These are phyloP conservation scores for Pleomassaria siparia DNA, from an alignment of 2,329 filamentous ascomycete species.

Conservation along the genomic window DNA sequence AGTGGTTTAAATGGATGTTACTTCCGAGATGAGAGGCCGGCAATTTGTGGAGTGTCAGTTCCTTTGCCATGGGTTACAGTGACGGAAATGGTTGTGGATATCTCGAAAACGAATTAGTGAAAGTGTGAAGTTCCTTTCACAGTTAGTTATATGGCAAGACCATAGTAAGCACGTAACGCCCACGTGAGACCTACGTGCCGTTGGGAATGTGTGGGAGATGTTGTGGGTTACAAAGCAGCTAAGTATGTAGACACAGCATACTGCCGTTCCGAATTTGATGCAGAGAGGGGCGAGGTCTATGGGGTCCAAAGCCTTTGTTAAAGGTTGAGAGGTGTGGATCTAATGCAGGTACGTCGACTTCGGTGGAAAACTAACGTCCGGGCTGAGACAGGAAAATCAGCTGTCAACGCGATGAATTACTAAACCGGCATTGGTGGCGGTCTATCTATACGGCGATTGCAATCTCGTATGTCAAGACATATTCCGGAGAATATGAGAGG, in stretches of 20 bases:
- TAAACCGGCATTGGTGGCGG: slow-evolving; percentile 13
- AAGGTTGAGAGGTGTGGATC: not conserved
- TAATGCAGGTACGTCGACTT: slow-evolving; percentile 10
- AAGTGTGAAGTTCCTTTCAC: not conserved
- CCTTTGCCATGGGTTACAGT: not conserved
- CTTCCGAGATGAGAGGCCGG: slow-evolving; percentile 4
- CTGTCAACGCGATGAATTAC: slow-evolving; percentile 6
- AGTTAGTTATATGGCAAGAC: not conserved
- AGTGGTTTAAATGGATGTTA: not conserved
- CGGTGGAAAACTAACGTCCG: not conserved
- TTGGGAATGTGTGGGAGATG: not conserved
- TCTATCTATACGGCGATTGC: not conserved
- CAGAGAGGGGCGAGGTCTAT: not conserved
- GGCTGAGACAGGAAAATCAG: slow-evolving; percentile 13
- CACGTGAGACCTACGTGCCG: slow-evolving; percentile 8
- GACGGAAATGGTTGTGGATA: slow-evolving; percentile 2
- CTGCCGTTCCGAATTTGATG: not conserved
- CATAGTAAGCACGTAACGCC: slow-evolving; percentile 8
- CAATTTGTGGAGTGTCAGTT: not conserved
- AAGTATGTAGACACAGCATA: slow-evolving; percentile 4
- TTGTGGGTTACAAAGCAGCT: not conserved
- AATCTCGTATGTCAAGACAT: not conserved
- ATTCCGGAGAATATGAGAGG: not conserved
- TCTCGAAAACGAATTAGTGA: slow-evolving; percentile 5
- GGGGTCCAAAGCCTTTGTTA: not conserved